phyloP scores from a whole-genome alignment of 2,329 filamentous ascomycete species.

The Rhynchosporium graminicola region DNA sequence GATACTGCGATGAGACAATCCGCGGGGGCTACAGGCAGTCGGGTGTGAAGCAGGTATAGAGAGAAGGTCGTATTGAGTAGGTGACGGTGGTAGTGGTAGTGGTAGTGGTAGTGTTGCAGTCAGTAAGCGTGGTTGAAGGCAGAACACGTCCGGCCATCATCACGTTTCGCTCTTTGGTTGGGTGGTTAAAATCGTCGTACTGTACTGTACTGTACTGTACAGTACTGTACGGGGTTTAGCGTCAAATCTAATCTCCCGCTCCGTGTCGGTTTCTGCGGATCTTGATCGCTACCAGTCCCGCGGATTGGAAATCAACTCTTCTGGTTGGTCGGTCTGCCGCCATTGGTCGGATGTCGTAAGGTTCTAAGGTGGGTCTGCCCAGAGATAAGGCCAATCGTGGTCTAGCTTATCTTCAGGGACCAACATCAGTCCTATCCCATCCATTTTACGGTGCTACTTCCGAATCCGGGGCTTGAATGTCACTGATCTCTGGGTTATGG shows the following conservation, averaged over 20 bases:
- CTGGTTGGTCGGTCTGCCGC: neutral
- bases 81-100: neutral
- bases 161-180: neutral
- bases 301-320: neutral
- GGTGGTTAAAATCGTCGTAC: neutral
- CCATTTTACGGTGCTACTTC: neutral
- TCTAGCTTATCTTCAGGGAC: neutral
- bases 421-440: slow-evolving; percentile 3
- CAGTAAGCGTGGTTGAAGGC: neutral
- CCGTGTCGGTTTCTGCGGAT: neutral
- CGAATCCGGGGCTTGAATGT: slow-evolving; percentile 1
- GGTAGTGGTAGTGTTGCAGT: neutral
- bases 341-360: neutral
- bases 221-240: neutral
- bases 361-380: neutral
- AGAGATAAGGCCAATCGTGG: slow-evolving; percentile 12
- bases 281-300: neutral
- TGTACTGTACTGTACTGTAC: too few relatives aligned
- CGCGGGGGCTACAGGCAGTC: slow-evolving; percentile 2
- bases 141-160: neutral
- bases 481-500: neutral
- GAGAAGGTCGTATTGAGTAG: neutral
- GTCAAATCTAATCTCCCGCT: slow-evolving; percentile 7
- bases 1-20: neutral
- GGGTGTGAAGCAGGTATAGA: neutral